Conservation (phyloP, 2,329 filamentous ascomycete species). For the Nemania bipapillata region DNA sequence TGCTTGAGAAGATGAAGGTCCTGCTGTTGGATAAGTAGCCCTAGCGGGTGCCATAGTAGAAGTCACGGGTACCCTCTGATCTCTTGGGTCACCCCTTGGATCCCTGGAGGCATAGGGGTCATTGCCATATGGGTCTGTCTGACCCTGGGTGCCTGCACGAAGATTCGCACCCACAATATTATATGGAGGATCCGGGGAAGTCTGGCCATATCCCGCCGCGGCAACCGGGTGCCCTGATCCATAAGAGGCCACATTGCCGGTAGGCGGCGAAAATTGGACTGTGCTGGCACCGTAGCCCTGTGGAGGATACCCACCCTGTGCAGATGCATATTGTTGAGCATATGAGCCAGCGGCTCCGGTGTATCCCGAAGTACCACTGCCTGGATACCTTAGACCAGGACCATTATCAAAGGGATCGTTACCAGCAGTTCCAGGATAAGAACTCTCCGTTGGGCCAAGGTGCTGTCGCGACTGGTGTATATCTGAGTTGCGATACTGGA, state of each 20-base stretch:
- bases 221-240: conserved; percentile 42
- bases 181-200: conserved; percentile 48
- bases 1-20: conserved; percentile 44
- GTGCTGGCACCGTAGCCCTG: conserved; percentile 47
- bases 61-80: conserved; percentile 48
- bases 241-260: conserved; percentile 47
- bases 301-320: conserved; percentile 49
- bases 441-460: conserved; percentile 58
- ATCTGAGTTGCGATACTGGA: conserved; percentile 67
- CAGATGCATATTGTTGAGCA: conserved; percentile 47
- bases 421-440: conserved; percentile 43
- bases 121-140: conserved; percentile 46
- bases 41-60: conserved; percentile 48
- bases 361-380: conserved; percentile 62
- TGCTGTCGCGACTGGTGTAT: conserved; percentile 60
- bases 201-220: conserved; percentile 46
- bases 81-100: conserved; percentile 43
- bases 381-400: conserved; percentile 62
- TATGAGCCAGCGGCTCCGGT: conserved; percentile 58
- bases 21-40: conserved; percentile 50
- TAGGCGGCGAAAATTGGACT: conserved; percentile 46
- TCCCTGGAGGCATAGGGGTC: conserved; percentile 46
- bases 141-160: conserved; percentile 37
- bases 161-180: conserved; percentile 48
- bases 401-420: conserved; percentile 55